Evolutionary conservation across 371 early-diverging fungal genomes (phyloP).

Genomic region (Lichtheimia ornata): DNA sequence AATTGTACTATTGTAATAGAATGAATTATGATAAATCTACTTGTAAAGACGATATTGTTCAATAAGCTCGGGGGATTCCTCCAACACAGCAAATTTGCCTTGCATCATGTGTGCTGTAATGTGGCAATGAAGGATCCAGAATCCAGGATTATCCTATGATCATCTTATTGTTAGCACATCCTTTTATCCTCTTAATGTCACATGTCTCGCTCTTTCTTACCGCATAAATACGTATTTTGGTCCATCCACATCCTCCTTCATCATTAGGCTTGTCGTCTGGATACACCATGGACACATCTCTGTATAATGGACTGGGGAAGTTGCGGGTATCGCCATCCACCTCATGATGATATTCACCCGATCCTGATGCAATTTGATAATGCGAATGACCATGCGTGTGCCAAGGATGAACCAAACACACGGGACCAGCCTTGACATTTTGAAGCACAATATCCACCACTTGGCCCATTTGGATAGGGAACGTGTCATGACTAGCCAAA

Average conservation of each 20-base stretch:
- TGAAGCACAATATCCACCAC: constrained; percentile 44
- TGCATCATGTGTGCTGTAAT: constrained; percentile 52
- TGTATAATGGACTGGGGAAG: constrained; percentile 28
- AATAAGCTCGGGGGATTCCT: constrained; percentile 43
- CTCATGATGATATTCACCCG: constrained; percentile 34
- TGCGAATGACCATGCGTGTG: constrained; percentile 53
- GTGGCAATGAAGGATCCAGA: constrained; percentile 55
- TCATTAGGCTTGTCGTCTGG: constrained; percentile 19
- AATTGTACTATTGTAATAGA: too few species aligned
- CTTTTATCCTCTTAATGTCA: background rate
- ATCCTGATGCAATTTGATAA: constrained; percentile 38
- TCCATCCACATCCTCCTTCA: constrained; percentile 40
- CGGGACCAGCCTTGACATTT: constrained; percentile 15
- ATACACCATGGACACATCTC: constrained; percentile 39
- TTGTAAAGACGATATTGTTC: constrained; percentile 16
- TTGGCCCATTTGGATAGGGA: constrained; percentile 26
- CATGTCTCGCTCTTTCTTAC: constrained; percentile 19
- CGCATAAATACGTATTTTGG: constrained; percentile 36
- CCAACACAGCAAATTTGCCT: constrained; percentile 45
- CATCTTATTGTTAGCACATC: background rate
- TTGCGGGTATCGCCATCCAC: constrained; percentile 26
- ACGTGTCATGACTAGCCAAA: constrained; percentile 20
- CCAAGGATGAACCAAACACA: constrained; percentile 44
- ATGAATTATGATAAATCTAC: background rate
- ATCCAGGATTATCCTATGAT: constrained; percentile 47